Evolutionary conservation across 352 stramenopile species (phyloP), one percentile per base, ranked within the genome.

Genomic region (Globisporangium megalacanthum): DNA sequence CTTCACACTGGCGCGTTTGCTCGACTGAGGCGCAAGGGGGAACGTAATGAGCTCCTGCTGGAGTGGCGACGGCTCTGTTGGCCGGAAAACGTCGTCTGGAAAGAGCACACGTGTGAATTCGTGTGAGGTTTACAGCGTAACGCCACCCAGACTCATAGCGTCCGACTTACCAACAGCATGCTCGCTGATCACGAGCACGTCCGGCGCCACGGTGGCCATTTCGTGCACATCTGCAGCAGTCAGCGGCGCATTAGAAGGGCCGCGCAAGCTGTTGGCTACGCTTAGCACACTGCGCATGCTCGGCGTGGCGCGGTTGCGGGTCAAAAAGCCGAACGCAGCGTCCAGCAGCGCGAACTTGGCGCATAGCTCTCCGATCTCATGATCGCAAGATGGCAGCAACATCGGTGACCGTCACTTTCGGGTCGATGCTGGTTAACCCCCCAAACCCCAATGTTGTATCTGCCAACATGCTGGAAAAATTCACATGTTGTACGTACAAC

Each of bases 331-430:
- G 64, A 81, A 92, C 33, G 65, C 69, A 15, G 77, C 78, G 51
- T 92, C 79, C 31, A 92, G 56, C 5, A 89, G 76, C 56, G 69
- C 66, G 54, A 92, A 92, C 44, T 89, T 72, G 58, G 45, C 51
- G 29, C 62, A 56, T 44, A 80, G 52, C 49, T 48, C 22, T 6
- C 20, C 25, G 25, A 13, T 44, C 8, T 4, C 25, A 29, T 29
- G 25, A 29, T 29, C 25, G 37, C 37, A 5, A 44, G 37, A 44
- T 14, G 37, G n/a, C n/a, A n/a, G n/a, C n/a, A n/a, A n/a, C n/a
- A n/a, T n/a, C n/a, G n/a, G n/a, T n/a, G n/a, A n/a, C n/a, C n/a
- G n/a, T n/a, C n/a, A n/a, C n/a, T n/a, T n/a, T n/a, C n/a, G n/a
- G n/a, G n/a, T n/a, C n/a, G n/a, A n/a, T n/a, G n/a, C n/a, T n/a